Conservation (phyloP, 257 asterid species). For the Ilex asprella region DNA sequence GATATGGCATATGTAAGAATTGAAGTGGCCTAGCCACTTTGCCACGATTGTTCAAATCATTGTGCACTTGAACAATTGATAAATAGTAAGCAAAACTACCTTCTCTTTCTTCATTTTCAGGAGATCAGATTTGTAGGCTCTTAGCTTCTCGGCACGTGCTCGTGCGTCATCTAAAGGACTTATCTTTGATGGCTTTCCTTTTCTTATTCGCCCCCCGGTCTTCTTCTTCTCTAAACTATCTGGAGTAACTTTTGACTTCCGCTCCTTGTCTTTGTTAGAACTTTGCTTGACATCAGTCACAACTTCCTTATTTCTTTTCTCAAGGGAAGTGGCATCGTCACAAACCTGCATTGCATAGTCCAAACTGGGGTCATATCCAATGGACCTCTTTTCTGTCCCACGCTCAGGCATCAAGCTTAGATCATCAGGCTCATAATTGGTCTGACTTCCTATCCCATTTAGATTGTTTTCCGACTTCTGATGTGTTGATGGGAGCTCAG, state of each 20-base stretch:
- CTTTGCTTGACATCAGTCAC: slow-evolving; percentile 31
- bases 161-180: slow-evolving; percentile 84
- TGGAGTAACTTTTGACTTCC: slow-evolving; percentile 43
- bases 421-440: slow-evolving; percentile 72
- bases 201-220: slow-evolving; percentile 75
- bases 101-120: slow-evolving; percentile 85
- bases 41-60: slow-evolving; percentile 22
- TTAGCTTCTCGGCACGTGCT: slow-evolving; percentile 87
- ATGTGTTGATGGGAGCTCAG: slow-evolving; percentile 54
- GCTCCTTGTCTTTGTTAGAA: slow-evolving; percentile 47
- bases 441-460: slow-evolving; percentile 33
- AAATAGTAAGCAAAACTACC: slow-evolving; percentile 27
- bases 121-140: slow-evolving; percentile 86
- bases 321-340: slow-evolving; percentile 28
- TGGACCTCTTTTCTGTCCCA: slow-evolving; percentile 46
- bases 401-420: slow-evolving; percentile 81
- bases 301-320: slow-evolving; percentile 36
- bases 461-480: slow-evolving; percentile 37
- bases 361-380: slow-evolving; percentile 37
- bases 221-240: slow-evolving; percentile 49
- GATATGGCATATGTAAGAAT: neutral
- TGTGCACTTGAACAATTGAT: slow-evolving; percentile 24
- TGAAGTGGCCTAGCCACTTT: slow-evolving; percentile 36
- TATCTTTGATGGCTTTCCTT: slow-evolving; percentile 55
- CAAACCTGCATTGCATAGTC: slow-evolving; percentile 81